A percentile compares a stretch with the other conserved stretches of the same genome.
phyloP scores from a whole-genome alignment of 164 flowering plant species.

The Kingdonia uniflora region DNA sequence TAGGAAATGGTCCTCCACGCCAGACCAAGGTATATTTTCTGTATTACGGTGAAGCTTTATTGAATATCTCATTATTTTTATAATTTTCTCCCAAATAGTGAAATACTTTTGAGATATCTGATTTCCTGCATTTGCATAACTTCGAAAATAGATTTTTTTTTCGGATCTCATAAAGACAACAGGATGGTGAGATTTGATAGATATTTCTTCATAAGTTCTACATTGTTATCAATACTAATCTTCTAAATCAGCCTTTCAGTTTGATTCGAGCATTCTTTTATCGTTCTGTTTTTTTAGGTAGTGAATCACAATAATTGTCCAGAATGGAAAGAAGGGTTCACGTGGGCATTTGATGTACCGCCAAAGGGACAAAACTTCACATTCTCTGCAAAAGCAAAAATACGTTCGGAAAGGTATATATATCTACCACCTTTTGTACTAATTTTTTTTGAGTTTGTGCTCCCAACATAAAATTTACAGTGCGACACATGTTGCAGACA shows the following conservation, averaged over 20 bases:
- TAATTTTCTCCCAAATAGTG: too few species aligned
- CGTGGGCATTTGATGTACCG: slow-evolving; percentile 96
- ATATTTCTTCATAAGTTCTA: too few species aligned
- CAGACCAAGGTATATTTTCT: slow-evolving; percentile 69
- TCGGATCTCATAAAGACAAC: too few species aligned
- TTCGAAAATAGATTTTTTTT: too few species aligned
- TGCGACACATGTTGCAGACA: slow-evolving; percentile 31
- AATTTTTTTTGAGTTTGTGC: background rate
- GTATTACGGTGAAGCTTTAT: too few species aligned
- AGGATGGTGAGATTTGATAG: too few species aligned
- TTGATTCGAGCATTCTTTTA: too few species aligned
- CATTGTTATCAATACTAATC: too few species aligned
- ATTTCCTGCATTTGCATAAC: too few species aligned
- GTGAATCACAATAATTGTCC: slow-evolving; percentile 59
- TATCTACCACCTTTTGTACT: background rate
- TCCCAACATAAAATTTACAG: background rate
- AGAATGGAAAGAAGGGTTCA: slow-evolving; percentile 90
- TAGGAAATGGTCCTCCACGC: slow-evolving; percentile 78
- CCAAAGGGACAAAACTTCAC: slow-evolving; percentile 89
- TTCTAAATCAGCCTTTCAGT: too few species aligned
- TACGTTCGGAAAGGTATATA: slow-evolving; percentile 79
- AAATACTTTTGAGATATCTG: too few species aligned
- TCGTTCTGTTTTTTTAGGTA: slow-evolving; percentile 35
- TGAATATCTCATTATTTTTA: too few species aligned
- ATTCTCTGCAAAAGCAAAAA: slow-evolving; percentile 83